Evolutionary conservation across 2,329 filamentous ascomycete genomes (phyloP).

Genomic region (Aspergillus intermedius): DNA sequence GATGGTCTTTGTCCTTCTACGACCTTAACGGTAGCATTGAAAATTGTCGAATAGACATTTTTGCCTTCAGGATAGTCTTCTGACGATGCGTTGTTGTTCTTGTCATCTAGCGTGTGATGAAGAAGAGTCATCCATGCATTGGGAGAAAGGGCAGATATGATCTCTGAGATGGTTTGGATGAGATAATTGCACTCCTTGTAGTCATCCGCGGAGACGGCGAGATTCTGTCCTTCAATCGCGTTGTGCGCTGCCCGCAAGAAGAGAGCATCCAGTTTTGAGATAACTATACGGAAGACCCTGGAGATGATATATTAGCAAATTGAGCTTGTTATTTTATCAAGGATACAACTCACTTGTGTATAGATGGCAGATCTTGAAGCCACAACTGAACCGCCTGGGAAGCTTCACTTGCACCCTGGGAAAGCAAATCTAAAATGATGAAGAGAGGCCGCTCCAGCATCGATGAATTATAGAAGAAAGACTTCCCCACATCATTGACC

Average conservation of each 20-base stretch:
- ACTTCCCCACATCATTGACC: slow-evolving; percentile 21
- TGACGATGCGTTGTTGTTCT: slow-evolving; percentile 34
- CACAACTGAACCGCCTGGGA: slow-evolving; percentile 74
- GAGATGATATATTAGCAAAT: slow-evolving; percentile 14
- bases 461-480: slow-evolving; percentile 38
- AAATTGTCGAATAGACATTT: slow-evolving; percentile 29
- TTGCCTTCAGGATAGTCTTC: slow-evolving; percentile 22
- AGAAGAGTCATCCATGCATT: slow-evolving; percentile 65
- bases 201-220: slow-evolving; percentile 52
- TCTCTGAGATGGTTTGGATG: slow-evolving; percentile 64
- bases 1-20: slow-evolving; percentile 16
- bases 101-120: slow-evolving; percentile 51
- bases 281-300: slow-evolving; percentile 33
- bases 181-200: slow-evolving; percentile 73
- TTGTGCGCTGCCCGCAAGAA: slow-evolving; percentile 17
- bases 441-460: slow-evolving; percentile 78
- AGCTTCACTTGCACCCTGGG: slow-evolving; percentile 64
- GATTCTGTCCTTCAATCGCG: slow-evolving; percentile 32
- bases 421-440: slow-evolving; percentile 69
- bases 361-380: slow-evolving; percentile 56
- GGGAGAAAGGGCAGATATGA: slow-evolving; percentile 63
- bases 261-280: slow-evolving; percentile 29
- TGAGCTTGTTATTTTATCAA: background rate
- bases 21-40: slow-evolving; percentile 25
- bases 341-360: slow-evolving; percentile 41